These are phyloP conservation scores for Suillus plorans DNA, from an alignment of 768 basidiomycete species.

Conservation along the genomic window DNA sequence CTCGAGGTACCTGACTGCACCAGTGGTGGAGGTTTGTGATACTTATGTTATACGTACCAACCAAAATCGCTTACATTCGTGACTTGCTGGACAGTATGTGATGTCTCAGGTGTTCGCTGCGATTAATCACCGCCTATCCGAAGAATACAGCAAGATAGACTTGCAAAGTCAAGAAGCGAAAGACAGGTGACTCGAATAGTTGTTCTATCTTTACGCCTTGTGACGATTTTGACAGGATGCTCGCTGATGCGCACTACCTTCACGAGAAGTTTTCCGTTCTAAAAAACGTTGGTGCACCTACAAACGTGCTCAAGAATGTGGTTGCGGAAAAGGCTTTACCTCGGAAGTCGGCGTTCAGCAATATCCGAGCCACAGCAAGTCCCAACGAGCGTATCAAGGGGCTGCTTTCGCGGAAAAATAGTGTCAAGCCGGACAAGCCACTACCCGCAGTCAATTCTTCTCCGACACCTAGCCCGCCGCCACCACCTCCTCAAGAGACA, in stretches of 20 bases:
- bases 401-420: conserved; percentile 32
- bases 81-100: conserved; percentile 59
- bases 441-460: conserved; percentile 25
- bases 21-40: conserved; percentile 73
- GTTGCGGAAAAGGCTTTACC: conserved; percentile 76
- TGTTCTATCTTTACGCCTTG: conserved; percentile 14
- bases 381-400: conserved; percentile 40
- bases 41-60: conserved; percentile 16
- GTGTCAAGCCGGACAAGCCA: conserved; percentile 27
- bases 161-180: conserved; percentile 84
- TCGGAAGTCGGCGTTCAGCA: conserved; percentile 31
- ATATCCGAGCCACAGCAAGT: conserved; percentile 19
- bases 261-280: conserved; percentile 74
- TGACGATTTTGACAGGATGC: conserved; percentile 51
- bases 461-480: conserved; percentile 17
- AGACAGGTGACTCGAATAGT: conserved; percentile 53
- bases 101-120: conserved; percentile 95
- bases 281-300: conserved; percentile 70
- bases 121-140: conserved; percentile 86
- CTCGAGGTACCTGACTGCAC: conserved; percentile 79
- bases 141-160: conserved; percentile 83
- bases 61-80: conserved; percentile 11
- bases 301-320: conserved; percentile 81
- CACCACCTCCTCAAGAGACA: conserved; percentile 6
- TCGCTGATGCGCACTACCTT: conserved; percentile 76